Conservation (phyloP, 2,329 filamentous ascomycete species). For the Xylogone sp. region DNA sequence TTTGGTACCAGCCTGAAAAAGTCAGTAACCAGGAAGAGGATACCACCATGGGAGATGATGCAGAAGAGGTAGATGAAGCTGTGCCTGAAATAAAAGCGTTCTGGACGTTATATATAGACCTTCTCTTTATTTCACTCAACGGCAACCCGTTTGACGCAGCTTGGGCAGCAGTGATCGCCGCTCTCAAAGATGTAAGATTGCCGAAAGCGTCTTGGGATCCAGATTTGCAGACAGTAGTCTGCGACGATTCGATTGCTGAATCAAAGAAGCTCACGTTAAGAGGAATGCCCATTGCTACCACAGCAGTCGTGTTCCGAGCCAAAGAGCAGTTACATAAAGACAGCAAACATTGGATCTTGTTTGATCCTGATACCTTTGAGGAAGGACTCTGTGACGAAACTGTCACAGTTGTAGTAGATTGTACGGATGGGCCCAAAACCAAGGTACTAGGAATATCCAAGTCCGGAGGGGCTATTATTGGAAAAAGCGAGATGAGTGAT, state of each 20-base stretch:
- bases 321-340: slow-evolving; percentile 40
- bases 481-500: slow-evolving; percentile 56
- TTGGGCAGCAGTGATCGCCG: slow-evolving; percentile 80
- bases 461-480: slow-evolving; percentile 70
- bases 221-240: slow-evolving; percentile 76
- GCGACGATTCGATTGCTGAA: slow-evolving; percentile 55
- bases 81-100: slow-evolving; percentile 69
- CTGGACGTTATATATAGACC: slow-evolving; percentile 92
- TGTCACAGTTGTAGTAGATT: slow-evolving; percentile 80
- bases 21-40: slow-evolving; percentile 42
- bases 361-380: slow-evolving; percentile 87
- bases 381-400: slow-evolving; percentile 79
- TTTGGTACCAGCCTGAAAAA: slow-evolving; percentile 58
- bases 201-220: slow-evolving; percentile 80
- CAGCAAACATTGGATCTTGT: slow-evolving; percentile 68
- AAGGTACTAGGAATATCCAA: slow-evolving; percentile 75
- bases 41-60: slow-evolving; percentile 25
- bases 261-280: slow-evolving; percentile 55
- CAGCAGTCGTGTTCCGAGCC: slow-evolving; percentile 73
- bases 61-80: slow-evolving; percentile 21
- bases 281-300: slow-evolving; percentile 71
- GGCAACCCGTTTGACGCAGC: slow-evolving; percentile 90
- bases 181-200: slow-evolving; percentile 71
- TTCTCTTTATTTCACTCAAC: slow-evolving; percentile 91
- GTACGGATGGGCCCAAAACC: slow-evolving; percentile 36